Conservation (phyloP, 345 rosid genomes). For the Hypericum perforatum region DNA sequence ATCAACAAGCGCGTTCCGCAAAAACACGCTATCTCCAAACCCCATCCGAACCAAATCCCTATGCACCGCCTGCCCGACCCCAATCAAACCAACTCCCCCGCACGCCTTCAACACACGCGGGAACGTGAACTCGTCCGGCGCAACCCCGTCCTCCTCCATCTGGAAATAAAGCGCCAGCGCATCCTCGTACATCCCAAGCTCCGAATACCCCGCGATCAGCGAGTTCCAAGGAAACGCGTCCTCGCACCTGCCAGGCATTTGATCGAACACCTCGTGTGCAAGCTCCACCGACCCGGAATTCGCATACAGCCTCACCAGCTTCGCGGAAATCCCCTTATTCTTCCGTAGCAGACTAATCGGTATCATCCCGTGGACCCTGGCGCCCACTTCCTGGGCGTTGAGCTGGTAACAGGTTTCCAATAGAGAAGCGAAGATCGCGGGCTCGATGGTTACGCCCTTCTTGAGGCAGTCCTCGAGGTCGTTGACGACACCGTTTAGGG, state of each 20-base stretch:
- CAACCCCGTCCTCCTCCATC: conserved; percentile 75
- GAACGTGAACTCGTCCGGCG: conserved; percentile 68
- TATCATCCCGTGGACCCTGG: conserved; percentile 45
- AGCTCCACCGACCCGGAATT: conserved; percentile 34
- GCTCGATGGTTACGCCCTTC: conserved; percentile 46
- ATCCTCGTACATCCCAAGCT: conserved; percentile 54
- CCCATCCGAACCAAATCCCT: conserved; percentile 63
- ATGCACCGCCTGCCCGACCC: conserved; percentile 63
- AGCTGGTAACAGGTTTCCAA: conserved; percentile 58
- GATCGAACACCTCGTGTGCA: conserved; percentile 76
- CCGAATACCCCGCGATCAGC: conserved; percentile 67
- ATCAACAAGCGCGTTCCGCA: conserved; percentile 68
- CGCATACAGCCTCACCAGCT: conserved; percentile 51
- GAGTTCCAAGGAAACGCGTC: conserved; percentile 87
- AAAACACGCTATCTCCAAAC: conserved; percentile 46
- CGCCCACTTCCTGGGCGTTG: conserved; percentile 40
- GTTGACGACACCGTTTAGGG: conserved; percentile 42
- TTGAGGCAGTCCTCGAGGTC: conserved; percentile 46
- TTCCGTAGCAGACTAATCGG: conserved; percentile 41
- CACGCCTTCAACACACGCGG: conserved; percentile 82
- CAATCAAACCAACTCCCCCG: conserved; percentile 66
- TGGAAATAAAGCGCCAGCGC: conserved; percentile 83
- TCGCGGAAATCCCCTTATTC: conserved; percentile 49
- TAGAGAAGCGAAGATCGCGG: conserved; percentile 56
- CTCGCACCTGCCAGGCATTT: conserved; percentile 43